Evolutionary conservation across 2,329 filamentous ascomycete genomes (phyloP).

Genomic region (Fusarium guadeloupense): DNA sequence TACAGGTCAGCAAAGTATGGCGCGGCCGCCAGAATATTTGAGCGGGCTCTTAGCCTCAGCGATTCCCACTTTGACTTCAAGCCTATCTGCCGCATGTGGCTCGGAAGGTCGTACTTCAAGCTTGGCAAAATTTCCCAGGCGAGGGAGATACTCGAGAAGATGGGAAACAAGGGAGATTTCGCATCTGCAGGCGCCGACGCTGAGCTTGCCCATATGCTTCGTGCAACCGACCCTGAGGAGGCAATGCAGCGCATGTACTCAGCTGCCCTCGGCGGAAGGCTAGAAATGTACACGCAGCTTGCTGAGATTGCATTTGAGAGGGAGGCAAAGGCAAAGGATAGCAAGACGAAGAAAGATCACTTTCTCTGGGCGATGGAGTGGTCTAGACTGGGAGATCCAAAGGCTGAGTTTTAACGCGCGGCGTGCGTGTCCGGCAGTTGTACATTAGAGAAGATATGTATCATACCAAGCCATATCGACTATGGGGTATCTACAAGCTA

Average conservation of each 20-base stretch:
- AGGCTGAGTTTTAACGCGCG: slow-evolving; percentile 35
- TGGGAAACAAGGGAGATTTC: slow-evolving; percentile 31
- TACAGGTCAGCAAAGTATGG: slow-evolving; percentile 37
- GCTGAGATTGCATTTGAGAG: slow-evolving; percentile 44
- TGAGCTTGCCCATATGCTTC: slow-evolving; percentile 43
- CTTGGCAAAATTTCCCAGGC: slow-evolving; percentile 40
- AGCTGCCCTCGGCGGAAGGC: slow-evolving; percentile 40
- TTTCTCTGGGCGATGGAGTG: slow-evolving; percentile 49
- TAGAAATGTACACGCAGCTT: slow-evolving; percentile 42
- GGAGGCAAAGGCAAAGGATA: slow-evolving; percentile 22
- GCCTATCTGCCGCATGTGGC: slow-evolving; percentile 37
- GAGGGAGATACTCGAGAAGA: slow-evolving; percentile 29
- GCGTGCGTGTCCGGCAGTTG: not conserved
- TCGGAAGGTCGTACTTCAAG: slow-evolving; percentile 40
- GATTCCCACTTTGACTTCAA: slow-evolving; percentile 42
- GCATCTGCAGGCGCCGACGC: slow-evolving; percentile 37
- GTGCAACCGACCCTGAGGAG: slow-evolving; percentile 30
- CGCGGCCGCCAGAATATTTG: slow-evolving; percentile 34
- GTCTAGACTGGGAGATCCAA: slow-evolving; percentile 44
- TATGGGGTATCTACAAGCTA: not conserved
- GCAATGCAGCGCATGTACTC: slow-evolving; percentile 42
- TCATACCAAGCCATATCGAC: not conserved
- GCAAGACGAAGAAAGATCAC: slow-evolving; percentile 30
- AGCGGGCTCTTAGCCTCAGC: slow-evolving; percentile 38
- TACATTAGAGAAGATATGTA: not conserved